Conservation (phyloP, 306 rosid species). For the Carpinus viminea region DNA sequence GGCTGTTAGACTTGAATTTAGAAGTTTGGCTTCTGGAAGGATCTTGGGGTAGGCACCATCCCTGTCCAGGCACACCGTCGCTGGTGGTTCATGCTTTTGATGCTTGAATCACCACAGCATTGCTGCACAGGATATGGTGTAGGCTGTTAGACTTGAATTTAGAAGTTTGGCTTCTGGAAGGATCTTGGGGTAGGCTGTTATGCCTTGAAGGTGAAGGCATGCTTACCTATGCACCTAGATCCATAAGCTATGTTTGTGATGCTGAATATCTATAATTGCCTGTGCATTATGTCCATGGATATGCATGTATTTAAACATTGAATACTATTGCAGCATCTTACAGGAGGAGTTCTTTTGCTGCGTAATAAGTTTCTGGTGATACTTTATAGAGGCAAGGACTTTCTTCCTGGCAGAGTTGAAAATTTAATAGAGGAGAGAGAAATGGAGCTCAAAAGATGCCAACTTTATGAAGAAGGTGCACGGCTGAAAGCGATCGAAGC, state of each 20-base stretch:
- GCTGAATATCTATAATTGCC: slow-evolving; percentile 4
- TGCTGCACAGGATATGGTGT: neutral
- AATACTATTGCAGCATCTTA: slow-evolving; percentile 62
- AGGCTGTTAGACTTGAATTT: neutral
- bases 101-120: neutral
- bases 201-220: neutral
- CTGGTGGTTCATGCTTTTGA: neutral
- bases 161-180: neutral
- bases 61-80: neutral
- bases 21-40: no score
- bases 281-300: slow-evolving; percentile 12
- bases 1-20: no score
- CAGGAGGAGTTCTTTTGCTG: slow-evolving; percentile 78
- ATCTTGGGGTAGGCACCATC: no score
- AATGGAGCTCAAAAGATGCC: slow-evolving; percentile 54
- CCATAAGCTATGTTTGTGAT: neutral
- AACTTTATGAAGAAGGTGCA: slow-evolving; percentile 65
- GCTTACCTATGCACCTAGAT: neutral
- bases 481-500: slow-evolving; percentile 54
- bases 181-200: neutral
- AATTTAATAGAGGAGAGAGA: slow-evolving; percentile 63
- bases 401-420: slow-evolving; percentile 62
- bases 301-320: slow-evolving; percentile 7
- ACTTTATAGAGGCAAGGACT: slow-evolving; percentile 86
- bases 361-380: slow-evolving; percentile 70